Evolutionary conservation across 495 filamentous ascomycete genomes (phyloP), one percentile per base, ranked within the genome.

Genomic region (Xylaria flabelliformis): DNA sequence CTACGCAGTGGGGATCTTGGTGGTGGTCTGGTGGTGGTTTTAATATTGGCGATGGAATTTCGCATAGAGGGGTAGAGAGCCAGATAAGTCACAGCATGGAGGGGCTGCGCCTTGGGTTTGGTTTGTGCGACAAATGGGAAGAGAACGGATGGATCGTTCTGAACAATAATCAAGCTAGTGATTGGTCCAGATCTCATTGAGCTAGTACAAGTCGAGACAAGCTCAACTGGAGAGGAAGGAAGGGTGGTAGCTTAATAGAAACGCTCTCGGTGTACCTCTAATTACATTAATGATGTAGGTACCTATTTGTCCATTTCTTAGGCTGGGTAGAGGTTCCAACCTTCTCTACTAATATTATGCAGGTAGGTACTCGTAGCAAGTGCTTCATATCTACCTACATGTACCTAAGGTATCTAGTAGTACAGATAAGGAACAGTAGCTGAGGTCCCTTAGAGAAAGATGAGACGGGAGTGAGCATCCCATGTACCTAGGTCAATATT

Each of bases 41-140:
- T 26, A 32, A 48, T 41, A 55, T 42, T 67, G 32, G 7, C 21
- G 9, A 26, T 19, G 68, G 68, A 64, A 70, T 63, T 71, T 64
- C 58, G 48, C 26, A 64, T 50, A 21, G 69, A 64, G 58, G 58
- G 69, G 69, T 64, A 71, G 69, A 71, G 69, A 64, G 69, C 58
- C 58, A 71, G 46, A 64, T 41, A 64, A 71, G 36, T 59, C 69
- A 56, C 58, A 42, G 32, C 39, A 53, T 71, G 61, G 66, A 42
- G 66, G 66, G 66, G 66, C 53, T 69, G 50, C 58, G 34, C n/a
- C 7, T 58, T 29, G 46, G 6, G 13, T 39, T 53, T 9, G 19
- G 21, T 58, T 64, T 65, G 69, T 71, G 69, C 69, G 69, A 46
- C 59, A 36, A 64, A 58, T 44, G n/a, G 51, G 61, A 55, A 64